Conservation (phyloP, 1,284 basidiomycete genomes). For the Melampsora occidentalis region DNA sequence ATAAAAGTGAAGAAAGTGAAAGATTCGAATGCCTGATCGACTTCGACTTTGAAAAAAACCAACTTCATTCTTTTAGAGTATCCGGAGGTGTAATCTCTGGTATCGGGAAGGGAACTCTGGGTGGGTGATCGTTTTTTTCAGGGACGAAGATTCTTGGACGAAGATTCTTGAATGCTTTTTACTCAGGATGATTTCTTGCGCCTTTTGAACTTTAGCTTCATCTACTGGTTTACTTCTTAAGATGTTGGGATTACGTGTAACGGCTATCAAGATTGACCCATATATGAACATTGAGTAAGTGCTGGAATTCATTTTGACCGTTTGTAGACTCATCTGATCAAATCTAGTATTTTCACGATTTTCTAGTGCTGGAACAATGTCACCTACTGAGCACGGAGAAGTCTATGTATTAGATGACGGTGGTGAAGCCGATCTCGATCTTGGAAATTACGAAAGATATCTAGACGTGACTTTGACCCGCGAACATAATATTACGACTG, state of each 20-base stretch:
- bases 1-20: neutral
- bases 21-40: neutral
- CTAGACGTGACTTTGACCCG: conserved; percentile 87
- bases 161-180: neutral
- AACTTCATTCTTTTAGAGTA: conserved; percentile 46
- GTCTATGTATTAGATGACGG: conserved; percentile 98
- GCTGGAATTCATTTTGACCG: neutral
- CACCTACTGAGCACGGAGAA: conserved; percentile 96
- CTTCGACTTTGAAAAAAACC: neutral
- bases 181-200: neutral
- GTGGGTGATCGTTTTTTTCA: conserved; percentile 43
- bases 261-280: conserved; percentile 98
- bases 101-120: conserved; percentile 57
- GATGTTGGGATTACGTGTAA: conserved; percentile 91
- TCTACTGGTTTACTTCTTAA: conserved; percentile 95
- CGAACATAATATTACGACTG: conserved; percentile 98
- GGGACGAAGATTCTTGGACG: neutral
- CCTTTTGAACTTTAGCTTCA: conserved; percentile 62
- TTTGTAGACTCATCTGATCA: neutral
- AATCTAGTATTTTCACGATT: neutral
- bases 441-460: conserved; percentile 98
- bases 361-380: conserved; percentile 86
- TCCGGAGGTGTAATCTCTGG: conserved; percentile 57
- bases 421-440: conserved; percentile 94
- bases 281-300: conserved; percentile 96